Base-by-base conservation (phyloP, 352 stramenopile species). In the Globisporangium yorkense region DNA sequence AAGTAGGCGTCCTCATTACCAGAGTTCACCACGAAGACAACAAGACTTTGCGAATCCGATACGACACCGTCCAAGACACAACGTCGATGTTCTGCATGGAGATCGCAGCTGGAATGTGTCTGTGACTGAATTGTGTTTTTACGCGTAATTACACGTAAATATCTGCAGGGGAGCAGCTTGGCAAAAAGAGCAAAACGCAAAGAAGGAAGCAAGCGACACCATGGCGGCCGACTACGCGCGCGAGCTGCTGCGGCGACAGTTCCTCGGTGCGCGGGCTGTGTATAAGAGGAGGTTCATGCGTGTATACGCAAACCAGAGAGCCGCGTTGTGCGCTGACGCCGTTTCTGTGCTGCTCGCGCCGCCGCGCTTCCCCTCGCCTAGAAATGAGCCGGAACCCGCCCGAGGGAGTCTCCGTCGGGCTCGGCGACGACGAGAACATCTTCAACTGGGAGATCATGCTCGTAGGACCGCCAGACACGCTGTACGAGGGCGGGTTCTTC, bases 391-490 rank as follows among this genome's bases (percentile, higher is more conserved):
- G 97, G 62, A 99, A 99, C 70, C 97, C 97, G 49, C 97, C 97
- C 54, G 97, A 99, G 80, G 92, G 97, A 37, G 96, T 99, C 45
- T 99, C 94, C 3, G 97, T 99, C 29, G 97, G 97, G 13, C 85
- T 99, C 33, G 88, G 83, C 24, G 96, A 99, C 68, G 96, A 99
- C 57, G 92, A 96, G 61, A 98, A 99, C 84, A 91, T 99, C 46
- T 99, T 99, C 72, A 92, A 98, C 58, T 99, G 97, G 97, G 96
- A 99, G 77, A 97, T 99, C 50, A 77, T 99, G 59, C 89, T 99
- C 43, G 96, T 99, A 61, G 97, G 97, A 0, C 93, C 94, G 16
- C 85, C 91, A 2, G 93, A 97, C 64, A 98, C 90, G 53, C 74
- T 96, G 47, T 97, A 97, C 54, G 88, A 99, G 70, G 97, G 96